Evolutionary conservation across 306 rosid species (phyloP), one percentile per base, ranked within the genome.

Genomic region (Inga leiocalycina): DNA sequence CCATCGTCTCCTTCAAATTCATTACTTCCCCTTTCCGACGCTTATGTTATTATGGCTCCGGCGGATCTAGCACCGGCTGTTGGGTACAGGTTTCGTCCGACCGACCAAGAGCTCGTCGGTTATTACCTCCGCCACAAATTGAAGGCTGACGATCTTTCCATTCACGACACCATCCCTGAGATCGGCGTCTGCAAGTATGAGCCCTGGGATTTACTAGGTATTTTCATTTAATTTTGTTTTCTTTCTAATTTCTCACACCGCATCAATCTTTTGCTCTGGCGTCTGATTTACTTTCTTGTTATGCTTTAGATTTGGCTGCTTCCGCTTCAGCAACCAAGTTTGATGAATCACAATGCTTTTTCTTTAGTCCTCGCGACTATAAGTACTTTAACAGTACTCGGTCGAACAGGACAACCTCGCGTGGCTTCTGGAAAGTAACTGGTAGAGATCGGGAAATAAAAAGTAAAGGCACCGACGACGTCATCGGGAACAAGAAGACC

Each of bases 81-180:
- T 0, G 96, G 96, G 22, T 93, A 7, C 85, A 83, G 95, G 43
- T 93, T 93, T 81, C 79, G 17, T 4, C 98, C 98, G 9, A 90
- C 95, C 0, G 97, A 92, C 5, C 89, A 86, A 46, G 98, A 94
- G 76, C 88, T 94, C 9, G 54, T 94, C 1, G 2, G 12, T 10
- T 62, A 89, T 56, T 94, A 66, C 76, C 79, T 95, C 35, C 84
- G 46, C 79, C 75, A 65, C 37, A 93, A 91, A 85, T 13, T 86
- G 27, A 54, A 27, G 68, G 17, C 7, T 0, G 92, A 86, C 13
- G n/a, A 1, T 16, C 76, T 86, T 15, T 69, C 65, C 65, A 3
- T 45, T 2, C 43, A 78, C 4, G 1, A 15, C 6, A 32, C 71
- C 12, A 37, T 69, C 22, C 49, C 84, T 34, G 91, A 84, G 44